phyloP scores from a whole-genome alignment of 1,284 basidiomycete species.

The Porogramme epimiltina region DNA sequence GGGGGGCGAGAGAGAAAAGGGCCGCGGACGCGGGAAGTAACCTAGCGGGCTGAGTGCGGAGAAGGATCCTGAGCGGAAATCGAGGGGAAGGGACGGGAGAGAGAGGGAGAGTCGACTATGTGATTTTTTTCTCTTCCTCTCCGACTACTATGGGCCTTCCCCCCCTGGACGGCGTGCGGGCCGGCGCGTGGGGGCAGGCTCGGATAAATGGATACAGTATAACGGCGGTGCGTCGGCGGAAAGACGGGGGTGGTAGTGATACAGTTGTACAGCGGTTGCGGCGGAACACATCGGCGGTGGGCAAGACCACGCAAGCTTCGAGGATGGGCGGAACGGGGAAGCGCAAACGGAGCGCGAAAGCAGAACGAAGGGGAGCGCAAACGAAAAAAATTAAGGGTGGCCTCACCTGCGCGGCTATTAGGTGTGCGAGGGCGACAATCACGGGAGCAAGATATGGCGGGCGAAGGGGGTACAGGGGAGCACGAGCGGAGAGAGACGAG shows the following conservation, averaged over 20 bases:
- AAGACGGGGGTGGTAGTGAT: no score
- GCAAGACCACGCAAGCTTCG: constrained; percentile 1
- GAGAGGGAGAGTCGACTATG: neutral
- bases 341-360: constrained; percentile 1
- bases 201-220: constrained; percentile 23
- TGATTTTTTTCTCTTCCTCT: no score
- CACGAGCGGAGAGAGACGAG: neutral
- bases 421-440: neutral
- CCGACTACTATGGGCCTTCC: constrained; percentile 1
- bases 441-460: neutral
- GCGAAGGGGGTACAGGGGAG: constrained; percentile 2
- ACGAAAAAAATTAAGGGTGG: neutral
- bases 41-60: constrained; percentile 19
- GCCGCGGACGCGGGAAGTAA: constrained; percentile 22
- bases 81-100: neutral
- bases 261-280: constrained; percentile 20
- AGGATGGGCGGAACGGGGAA: neutral
- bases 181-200: constrained; percentile 12
- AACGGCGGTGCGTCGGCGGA: constrained; percentile 17
- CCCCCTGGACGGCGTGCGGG: constrained; percentile 9
- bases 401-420: neutral
- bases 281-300: constrained; percentile 1
- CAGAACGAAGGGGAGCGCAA: neutral
- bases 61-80: constrained; percentile 14
- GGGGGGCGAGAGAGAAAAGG: constrained; percentile 13